Evolutionary conservation across 805 yeast genomes (phyloP).

Genomic region (Middelhovenomyces tepae): DNA sequence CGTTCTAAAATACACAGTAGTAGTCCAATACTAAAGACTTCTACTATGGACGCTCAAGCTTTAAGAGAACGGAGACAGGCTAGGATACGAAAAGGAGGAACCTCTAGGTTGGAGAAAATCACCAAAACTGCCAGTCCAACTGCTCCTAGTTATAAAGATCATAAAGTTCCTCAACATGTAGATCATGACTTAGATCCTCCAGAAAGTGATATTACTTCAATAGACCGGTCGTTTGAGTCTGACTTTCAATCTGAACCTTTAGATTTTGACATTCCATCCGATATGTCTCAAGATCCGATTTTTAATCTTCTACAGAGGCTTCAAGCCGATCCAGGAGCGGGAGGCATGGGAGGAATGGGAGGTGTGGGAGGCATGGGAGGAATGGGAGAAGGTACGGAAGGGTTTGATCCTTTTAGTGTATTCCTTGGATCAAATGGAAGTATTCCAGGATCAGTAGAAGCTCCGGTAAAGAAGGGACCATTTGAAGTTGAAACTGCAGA

Average conservation of each 20-base stretch:
- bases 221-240: background rate
- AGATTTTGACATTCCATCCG: constrained; percentile 2
- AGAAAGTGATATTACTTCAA: constrained; percentile 2
- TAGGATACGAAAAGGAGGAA: constrained; percentile 22
- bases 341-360: constrained; percentile 1
- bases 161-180: background rate
- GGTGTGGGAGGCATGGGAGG: no score
- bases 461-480: no score
- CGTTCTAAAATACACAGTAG: no score
- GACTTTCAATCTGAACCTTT: background rate
- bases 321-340: background rate
- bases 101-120: constrained; percentile 24
- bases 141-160: constrained; percentile 1
- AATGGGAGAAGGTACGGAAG: no score
- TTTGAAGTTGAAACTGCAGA: no score
- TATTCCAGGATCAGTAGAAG: no score
- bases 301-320: constrained; percentile 2
- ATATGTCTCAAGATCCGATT: constrained; percentile 1
- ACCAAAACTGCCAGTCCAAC: constrained; percentile 17
- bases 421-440: no score
- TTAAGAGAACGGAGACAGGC: constrained; percentile 25
- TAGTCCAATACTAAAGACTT: no score
- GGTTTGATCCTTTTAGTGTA: no score
- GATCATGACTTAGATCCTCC: constrained; percentile 1
- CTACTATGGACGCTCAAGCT: constrained; percentile 5